Evolutionary conservation across 1,139 yeast genomes (phyloP).

Genomic region (Taphrina pruni): DNA sequence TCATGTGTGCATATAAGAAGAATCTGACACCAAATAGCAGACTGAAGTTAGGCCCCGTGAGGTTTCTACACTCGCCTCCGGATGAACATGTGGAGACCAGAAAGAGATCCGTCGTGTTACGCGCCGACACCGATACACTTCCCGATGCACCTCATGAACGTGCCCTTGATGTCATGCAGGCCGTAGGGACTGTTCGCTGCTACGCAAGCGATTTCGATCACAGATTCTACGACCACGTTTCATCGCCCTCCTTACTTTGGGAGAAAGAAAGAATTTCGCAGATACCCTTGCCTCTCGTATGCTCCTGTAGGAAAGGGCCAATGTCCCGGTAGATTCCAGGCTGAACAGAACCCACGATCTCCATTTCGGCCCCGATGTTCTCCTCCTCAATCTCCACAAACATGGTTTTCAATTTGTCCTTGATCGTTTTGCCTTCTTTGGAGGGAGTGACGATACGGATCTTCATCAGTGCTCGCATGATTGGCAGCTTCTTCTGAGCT

Average conservation of each 20-base stretch:
- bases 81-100: too few relatives aligned
- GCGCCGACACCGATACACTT: too few relatives aligned
- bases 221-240: constrained; percentile 22
- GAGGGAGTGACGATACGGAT: constrained; percentile 61
- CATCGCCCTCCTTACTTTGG: constrained; percentile 38
- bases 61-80: too few relatives aligned
- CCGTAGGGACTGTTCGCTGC: too few relatives aligned
- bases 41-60: too few relatives aligned
- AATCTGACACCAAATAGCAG: too few relatives aligned
- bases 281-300: constrained; percentile 63
- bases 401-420: constrained; percentile 60
- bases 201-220: too few relatives aligned
- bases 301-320: constrained; percentile 64
- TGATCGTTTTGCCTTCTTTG: constrained; percentile 60
- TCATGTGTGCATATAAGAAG: too few relatives aligned
- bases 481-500: constrained; percentile 82
- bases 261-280: constrained; percentile 67
- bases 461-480: constrained; percentile 93
- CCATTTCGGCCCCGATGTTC: constrained; percentile 60
- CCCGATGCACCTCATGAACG: too few relatives aligned
- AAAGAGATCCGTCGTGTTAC: too few relatives aligned
- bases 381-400: constrained; percentile 64
- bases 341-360: constrained; percentile 75
- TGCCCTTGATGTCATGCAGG: too few relatives aligned
- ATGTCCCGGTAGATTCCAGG: constrained; percentile 82